Percentiles rank a stretch among this genome's conserved stretches.
These are phyloP conservation scores for Chalara sp. DNA, from an alignment of 2,329 filamentous ascomycete genomes.

Conservation along the genomic window DNA sequence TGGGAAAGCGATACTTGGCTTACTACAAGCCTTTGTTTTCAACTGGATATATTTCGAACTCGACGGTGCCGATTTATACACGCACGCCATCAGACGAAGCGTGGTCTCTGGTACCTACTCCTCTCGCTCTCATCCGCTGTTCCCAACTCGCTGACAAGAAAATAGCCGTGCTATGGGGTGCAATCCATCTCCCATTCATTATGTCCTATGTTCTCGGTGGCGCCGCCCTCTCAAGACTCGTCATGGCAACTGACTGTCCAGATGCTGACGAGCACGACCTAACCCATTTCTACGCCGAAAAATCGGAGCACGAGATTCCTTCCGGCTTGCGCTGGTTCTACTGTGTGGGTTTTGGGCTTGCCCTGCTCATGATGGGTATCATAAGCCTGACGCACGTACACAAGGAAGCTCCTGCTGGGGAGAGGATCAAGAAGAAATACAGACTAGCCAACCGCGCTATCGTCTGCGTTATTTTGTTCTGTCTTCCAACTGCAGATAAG, in stretches of 20 bases:
- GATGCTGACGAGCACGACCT: conserved; percentile 42
- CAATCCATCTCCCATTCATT: conserved; percentile 54
- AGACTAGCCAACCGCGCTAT: conserved; percentile 43
- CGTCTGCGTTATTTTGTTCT: conserved; percentile 45
- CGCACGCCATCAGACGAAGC: conserved; percentile 54
- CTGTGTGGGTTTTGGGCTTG: conserved; percentile 52
- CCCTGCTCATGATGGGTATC: conserved; percentile 45
- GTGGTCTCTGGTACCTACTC: conserved; percentile 32
- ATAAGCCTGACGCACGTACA: conserved; percentile 51
- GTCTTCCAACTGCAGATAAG: conserved; percentile 42
- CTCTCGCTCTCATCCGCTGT: neutral
- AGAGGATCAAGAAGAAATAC: conserved; percentile 38
- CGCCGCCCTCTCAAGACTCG: conserved; percentile 50
- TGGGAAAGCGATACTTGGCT: conserved; percentile 53
- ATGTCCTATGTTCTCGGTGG: conserved; percentile 56
- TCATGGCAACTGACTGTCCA: conserved; percentile 48
- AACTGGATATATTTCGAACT: conserved; percentile 62
- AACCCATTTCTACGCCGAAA: conserved; percentile 41
- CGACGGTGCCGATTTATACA: conserved; percentile 46
- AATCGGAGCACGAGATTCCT: conserved; percentile 43
- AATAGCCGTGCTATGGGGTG: conserved; percentile 45
- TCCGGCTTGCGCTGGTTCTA: conserved; percentile 55
- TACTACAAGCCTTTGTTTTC: conserved; percentile 51
- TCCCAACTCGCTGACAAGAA: conserved; percentile 4
- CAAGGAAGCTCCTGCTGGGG: conserved; percentile 41